Evolutionary conservation across 108 stramenopile genomes (phyloP), one percentile per base, ranked within the genome.

Genomic region (Ochromonas danica): DNA sequence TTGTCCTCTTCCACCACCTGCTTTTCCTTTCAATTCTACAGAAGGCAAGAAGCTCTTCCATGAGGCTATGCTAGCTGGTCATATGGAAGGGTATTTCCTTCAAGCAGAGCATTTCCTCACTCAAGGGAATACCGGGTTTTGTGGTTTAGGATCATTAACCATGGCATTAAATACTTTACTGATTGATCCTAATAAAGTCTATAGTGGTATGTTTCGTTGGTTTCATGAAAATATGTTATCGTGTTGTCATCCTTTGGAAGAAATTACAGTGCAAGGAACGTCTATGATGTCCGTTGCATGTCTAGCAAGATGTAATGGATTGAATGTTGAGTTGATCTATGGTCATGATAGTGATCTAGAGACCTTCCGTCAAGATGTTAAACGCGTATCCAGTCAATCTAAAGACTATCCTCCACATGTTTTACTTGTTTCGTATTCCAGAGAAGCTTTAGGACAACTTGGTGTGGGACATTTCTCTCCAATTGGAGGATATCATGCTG

Each of bases 391-490:
- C n/a, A n/a, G n/a, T n/a, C n/a, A n/a, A n/a, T n/a, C n/a, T n/a
- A n/a, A n/a, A n/a, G n/a, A n/a, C n/a, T n/a, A n/a, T n/a, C n/a
- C n/a, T n/a, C n/a, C n/a, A n/a, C n/a, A n/a, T n/a, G n/a, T n/a
- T n/a, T n/a, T n/a, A n/a, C n/a, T n/a, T n/a, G n/a, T n/a, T n/a
- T n/a, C n/a, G n/a, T n/a, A n/a, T n/a, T n/a, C n/a, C n/a, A n/a
- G n/a, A n/a, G n/a, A n/a, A n/a, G n/a, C n/a, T 61, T 83, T 97
- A 30, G 80, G 85, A 36, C 94, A 97, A 89, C 91, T 87, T 27
- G 97, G 96, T n/a, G 88, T 85, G 6, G 97, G 97, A 22, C 97
- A 98, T 81, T 98, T 91, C 83, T 89, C 89, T 62, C 95, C 94
- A 22, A 41, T 98, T 71, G 97, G 91, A 0, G 92, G 88, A 39